Percentiles rank a stretch among this genome's conserved stretches.
These are phyloP conservation scores for Amylocystis lapponica DNA, from an alignment of 768 basidiomycete species.

Conservation along the genomic window DNA sequence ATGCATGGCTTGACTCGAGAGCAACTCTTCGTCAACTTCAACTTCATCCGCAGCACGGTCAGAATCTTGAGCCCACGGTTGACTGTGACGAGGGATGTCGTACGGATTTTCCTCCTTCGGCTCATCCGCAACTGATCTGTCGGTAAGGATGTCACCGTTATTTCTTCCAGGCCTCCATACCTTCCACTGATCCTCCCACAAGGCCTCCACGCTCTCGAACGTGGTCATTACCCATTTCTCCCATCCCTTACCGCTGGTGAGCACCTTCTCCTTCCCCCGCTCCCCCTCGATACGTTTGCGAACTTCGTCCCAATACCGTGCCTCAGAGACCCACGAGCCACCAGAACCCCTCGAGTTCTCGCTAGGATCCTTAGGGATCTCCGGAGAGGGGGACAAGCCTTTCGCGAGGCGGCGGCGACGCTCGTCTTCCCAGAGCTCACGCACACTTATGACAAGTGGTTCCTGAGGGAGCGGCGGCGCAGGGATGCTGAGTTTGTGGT, in stretches of 20 bases:
- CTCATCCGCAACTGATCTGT: slow-evolving; percentile 7
- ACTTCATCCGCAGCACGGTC: slow-evolving; percentile 24
- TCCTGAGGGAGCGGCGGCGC: slow-evolving; percentile 46
- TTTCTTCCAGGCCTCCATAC: slow-evolving; percentile 45
- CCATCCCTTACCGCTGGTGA: slow-evolving; percentile 41
- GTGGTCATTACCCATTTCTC: slow-evolving; percentile 77
- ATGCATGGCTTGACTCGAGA: slow-evolving; percentile 45
- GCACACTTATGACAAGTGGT: slow-evolving; percentile 80
- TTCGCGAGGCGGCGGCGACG: slow-evolving; percentile 59
- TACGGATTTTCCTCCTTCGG: slow-evolving; percentile 17
- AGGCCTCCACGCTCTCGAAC: slow-evolving; percentile 84
- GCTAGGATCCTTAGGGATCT: slow-evolving; percentile 65
- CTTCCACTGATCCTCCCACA: slow-evolving; percentile 67
- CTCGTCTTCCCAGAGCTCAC: slow-evolving; percentile 97
- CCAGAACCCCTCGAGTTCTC: slow-evolving; percentile 53
- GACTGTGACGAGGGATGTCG: slow-evolving; percentile 4
- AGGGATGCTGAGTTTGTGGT: slow-evolving; percentile 62
- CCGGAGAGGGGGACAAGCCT: slow-evolving; percentile 69
- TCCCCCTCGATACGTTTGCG: slow-evolving; percentile 51
- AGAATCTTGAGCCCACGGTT: neutral
- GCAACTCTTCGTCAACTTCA: slow-evolving; percentile 48
- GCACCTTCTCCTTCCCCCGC: slow-evolving; percentile 23
- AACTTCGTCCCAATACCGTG: slow-evolving; percentile 72
- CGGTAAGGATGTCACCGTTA: neutral
- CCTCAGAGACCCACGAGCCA: slow-evolving; percentile 67